Evolutionary conservation across 306 rosid species (phyloP), one percentile per base, ranked within the genome.

Genomic region (Senna tora): DNA sequence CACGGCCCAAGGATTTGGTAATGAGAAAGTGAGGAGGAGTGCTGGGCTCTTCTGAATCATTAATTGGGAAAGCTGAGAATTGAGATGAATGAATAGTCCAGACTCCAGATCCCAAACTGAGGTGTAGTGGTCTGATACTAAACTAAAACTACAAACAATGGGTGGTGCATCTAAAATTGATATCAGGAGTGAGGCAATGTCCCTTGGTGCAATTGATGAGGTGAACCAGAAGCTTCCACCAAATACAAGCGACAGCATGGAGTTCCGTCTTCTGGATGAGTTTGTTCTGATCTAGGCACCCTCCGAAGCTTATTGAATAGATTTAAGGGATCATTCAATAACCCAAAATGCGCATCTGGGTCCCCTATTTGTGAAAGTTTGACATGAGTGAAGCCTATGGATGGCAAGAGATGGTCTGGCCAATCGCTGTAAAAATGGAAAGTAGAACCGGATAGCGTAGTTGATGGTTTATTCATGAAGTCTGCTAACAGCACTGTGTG

Each of bases 351-450:
- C 50, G 98, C 98, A 82, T 94, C 98, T 65, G 97, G 97, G 52
- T 94, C 98, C 19, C 97, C 98, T 83, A 91, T 94, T 74, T 94
- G 99, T 39, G 99, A 91, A 69, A 94, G 96, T 67, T 76, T 85
- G 22, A 92, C 97, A 36, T 75, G 77, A 30, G 87, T 62, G 81
- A 91, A 94, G 25, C 97, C 99, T 39, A 94, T 85, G 46, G 97
- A 87, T 74, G 99, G 99, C 41, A 94, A 82, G 75, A 94, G 97
- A 68, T 89, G 92, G 51, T 91, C 99, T 3, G 98, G 99, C 97
- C 99, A 94, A 77, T 94, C 99, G 75, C 99, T 84, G 80, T 94
- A 94, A 86, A 94, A 91, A 74, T 89, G 92, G 81, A 86, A 94
- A 42, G 81, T 71, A 39, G 98, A 91, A 56, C 74, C 74, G 52